These are phyloP conservation scores for Herpetomonas muscarum DNA, from an alignment of 208 protist genomes.

Conservation along the genomic window DNA sequence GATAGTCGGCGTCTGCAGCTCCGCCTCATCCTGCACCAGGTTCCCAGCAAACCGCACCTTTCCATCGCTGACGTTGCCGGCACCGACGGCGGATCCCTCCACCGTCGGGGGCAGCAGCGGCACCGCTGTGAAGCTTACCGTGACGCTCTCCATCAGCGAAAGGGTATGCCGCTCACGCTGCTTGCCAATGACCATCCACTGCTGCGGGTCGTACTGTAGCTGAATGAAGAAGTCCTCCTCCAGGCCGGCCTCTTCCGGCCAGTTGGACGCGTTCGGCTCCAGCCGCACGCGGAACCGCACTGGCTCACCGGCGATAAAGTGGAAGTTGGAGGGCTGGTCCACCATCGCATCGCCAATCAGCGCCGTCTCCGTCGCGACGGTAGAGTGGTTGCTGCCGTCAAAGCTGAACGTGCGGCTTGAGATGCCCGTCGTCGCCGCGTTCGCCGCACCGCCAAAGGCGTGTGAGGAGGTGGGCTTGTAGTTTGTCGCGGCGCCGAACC, in stretches of 20 bases:
- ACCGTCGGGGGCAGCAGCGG: constrained; percentile 36
- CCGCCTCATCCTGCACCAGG: constrained; percentile 29
- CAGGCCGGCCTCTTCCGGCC: constrained; percentile 55
- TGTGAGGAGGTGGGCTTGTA: constrained; percentile 5
- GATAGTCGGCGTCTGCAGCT: constrained; percentile 54
- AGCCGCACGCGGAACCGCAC: constrained; percentile 69
- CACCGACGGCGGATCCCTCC: constrained; percentile 1
- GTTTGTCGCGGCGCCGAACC: constrained; percentile 34
- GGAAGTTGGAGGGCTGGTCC: constrained; percentile 40
- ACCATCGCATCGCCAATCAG: constrained; percentile 28
- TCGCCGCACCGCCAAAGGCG: neutral
- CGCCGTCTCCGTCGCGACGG: neutral
- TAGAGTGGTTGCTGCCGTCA: neutral
- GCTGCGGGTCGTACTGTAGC: constrained; percentile 50
- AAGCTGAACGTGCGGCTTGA: neutral
- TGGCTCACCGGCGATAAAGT: constrained; percentile 71
- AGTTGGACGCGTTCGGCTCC: constrained; percentile 73
- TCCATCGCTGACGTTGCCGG: neutral
- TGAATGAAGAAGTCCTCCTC: constrained; percentile 78
- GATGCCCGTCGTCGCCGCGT: neutral
- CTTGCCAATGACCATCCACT: constrained; percentile 82
- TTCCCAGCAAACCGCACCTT: constrained; percentile 16
- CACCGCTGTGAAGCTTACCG: constrained; percentile 67
- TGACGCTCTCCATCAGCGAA: constrained; percentile 65
- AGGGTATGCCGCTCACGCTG: constrained; percentile 59